Conservation (phyloP, 768 basidiomycete genomes). For the Hydnum rufescens region DNA sequence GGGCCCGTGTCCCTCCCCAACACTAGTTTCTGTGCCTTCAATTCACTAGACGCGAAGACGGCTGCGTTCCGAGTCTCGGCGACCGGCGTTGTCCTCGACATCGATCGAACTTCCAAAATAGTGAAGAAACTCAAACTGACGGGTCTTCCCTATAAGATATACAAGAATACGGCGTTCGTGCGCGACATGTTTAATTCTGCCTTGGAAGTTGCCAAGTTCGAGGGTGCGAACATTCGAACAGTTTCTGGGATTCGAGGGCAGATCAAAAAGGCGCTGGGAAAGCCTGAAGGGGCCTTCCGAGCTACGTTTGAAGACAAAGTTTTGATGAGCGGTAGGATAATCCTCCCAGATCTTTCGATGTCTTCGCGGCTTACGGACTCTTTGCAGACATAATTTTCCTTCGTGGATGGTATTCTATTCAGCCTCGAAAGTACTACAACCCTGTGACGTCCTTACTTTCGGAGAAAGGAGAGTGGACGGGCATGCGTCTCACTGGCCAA, state of each 20-base stretch:
- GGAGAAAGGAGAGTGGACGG: constrained; percentile 67
- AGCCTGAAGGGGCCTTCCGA: constrained; percentile 87
- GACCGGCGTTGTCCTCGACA: constrained; percentile 85
- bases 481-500: constrained; percentile 92
- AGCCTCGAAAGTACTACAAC: constrained; percentile 91
- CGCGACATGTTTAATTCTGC: constrained; percentile 92
- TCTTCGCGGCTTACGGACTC: constrained; percentile 6
- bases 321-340: constrained; percentile 68
- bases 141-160: constrained; percentile 90
- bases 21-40: constrained; percentile 96
- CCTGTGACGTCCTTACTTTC: constrained; percentile 82
- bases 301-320: constrained; percentile 98
- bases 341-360: background rate
- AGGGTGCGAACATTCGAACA: constrained; percentile 89
- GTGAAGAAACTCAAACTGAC: constrained; percentile 98
- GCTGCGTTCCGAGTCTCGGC: constrained; percentile 78
- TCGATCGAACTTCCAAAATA: constrained; percentile 82
- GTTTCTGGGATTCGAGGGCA: constrained; percentile 94
- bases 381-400: constrained; percentile 76
- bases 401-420: constrained; percentile 89
- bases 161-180: constrained; percentile 96
- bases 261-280: constrained; percentile 87
- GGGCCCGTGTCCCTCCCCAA: constrained; percentile 83
- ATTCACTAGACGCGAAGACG: constrained; percentile 43
- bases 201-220: constrained; percentile 94